Base-by-base conservation (phyloP, 1,284 basidiomycete species). In the Boletus sp. region DNA sequence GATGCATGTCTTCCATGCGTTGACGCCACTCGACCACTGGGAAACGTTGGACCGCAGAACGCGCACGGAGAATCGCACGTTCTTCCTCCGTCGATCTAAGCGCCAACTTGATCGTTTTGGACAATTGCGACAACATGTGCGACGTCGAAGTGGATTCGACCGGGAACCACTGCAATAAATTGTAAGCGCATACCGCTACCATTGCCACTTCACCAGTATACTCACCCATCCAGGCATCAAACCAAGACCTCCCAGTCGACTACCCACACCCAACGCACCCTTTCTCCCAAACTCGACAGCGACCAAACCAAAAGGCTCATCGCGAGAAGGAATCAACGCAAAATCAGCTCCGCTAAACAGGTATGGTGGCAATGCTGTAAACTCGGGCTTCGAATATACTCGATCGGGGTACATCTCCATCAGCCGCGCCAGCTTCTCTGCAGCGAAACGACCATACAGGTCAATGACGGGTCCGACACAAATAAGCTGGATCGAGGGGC, bases 1-100 rank as follows among this genome's bases (percentile, higher is more conserved):
- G 81, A 67, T 95, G 92, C 78, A 94, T 91, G 67, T 95, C 92
- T 70, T 95, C 92, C 74, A 86, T 90, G 45, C 89, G 82, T 66
- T 94, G 91, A 62, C 92, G 88, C 92, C 92, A 94, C 70, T 94
- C 91, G 37, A 95, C 88, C 51, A 95, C 92, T 6, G 92, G 92
- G 86, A 95, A 95, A 64, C 92, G 88, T 62, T 94, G 92, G 6
- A 94, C 80, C 19, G 92, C 92, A 32, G 92, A 94, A 41, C 92
- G 82, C 33, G 92, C 92, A 64, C 91, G 88, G 14, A 95, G 77
- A 59, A 95, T 83, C 9, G 92, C 91, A 53, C 92, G 85, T 58
- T 94, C 91, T 67, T 94, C 87, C 58, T 91, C 81, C 0, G 86
- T 83, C 7, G 92, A 94, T 68, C 90, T 94, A 57, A 94, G 74